phyloP scores from a whole-genome alignment of 139 green algal species.

The Tetradesmus obliquus region DNA sequence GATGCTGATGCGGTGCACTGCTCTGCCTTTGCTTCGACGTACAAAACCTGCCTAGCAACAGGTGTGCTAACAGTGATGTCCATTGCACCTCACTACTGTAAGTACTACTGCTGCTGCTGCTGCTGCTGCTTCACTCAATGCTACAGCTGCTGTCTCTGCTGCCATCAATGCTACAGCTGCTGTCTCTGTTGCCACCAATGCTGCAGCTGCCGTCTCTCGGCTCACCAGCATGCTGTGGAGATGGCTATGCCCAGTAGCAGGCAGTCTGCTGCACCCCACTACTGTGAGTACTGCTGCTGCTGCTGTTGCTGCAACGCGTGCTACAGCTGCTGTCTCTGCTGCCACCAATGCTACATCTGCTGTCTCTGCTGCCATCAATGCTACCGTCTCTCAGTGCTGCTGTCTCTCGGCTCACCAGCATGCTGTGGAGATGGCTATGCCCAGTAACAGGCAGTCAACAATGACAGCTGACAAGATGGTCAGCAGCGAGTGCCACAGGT shows the following conservation, averaged over 20 bases:
- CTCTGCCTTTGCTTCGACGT: too few relatives aligned
- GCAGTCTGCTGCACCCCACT: conserved; percentile 56
- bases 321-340: background rate
- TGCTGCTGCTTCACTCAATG: background rate
- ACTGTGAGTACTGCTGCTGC: too few relatives aligned
- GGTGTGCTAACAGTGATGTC: too few relatives aligned
- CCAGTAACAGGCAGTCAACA: conserved; percentile 92
- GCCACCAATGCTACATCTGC: background rate
- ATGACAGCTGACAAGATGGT: conserved; percentile 75
- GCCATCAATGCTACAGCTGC: background rate
- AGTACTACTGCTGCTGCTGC: background rate
- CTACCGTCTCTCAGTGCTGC: background rate
- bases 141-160: background rate
- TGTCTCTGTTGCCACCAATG: background rate
- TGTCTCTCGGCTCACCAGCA: conserved; percentile 78
- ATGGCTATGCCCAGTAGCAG: conserved; percentile 80
- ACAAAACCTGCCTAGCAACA: too few relatives aligned
- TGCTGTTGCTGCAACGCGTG: background rate
- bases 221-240: conserved; percentile 87
- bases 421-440: conserved; percentile 79
- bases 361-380: background rate
- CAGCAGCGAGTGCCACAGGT: conserved; percentile 67
- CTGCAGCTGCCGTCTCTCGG: background rate
- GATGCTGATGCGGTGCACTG: too few relatives aligned
- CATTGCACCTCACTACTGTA: too few relatives aligned